Base-by-base conservation (phyloP, 257 asterid species). In the Jasminum sambac region DNA sequence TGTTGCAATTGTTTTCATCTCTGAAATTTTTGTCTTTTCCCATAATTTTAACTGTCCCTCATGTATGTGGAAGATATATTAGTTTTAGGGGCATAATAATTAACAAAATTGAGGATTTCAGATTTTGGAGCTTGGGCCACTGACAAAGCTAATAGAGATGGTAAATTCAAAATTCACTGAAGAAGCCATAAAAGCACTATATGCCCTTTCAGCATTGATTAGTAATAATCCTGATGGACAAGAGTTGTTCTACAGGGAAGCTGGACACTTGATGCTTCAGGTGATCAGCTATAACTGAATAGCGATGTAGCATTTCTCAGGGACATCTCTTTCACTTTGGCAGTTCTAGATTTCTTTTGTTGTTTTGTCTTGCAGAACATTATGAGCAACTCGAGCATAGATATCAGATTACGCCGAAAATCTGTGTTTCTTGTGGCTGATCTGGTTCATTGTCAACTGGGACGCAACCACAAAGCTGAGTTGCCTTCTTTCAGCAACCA, bases 261-360 rank as follows among this genome's bases (percentile, higher is more conserved):
- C 88, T 76, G 98, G 98, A 68, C 86, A 77, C 26, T 61, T 70
- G 73, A 81, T 92, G 89, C 95, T 92, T 85, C 89, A 89, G 98
- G 98, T 90, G 77, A 81, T 72, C 38, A 52, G 59, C 23, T 77
- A 67, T 71, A 10, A 72, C 42, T 40, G 72, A 57, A 65, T 21
- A 17, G 58, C 37, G 36, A 66, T 66, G 55, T 19, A 48, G 63
- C 69, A 61, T 25, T 59, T 69, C 37, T 26, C 70, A 42, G 43
- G 42, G 55, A 21, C 73, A 67, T 69, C 72, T 67, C 78, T 44
- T 12, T 64, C 5, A 62, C 57, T 67, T 70, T 80, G 71, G 70
- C 39, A 44, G 46, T 26, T 36, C 17, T 64, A 34, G 61, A 26
- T 37, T 4, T 30, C 40, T 25, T 61, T 43, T 26, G 24, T 12